Percentiles rank a stretch among this genome's conserved stretches.
phyloP scores from a whole-genome alignment of 331 rosid genomes.

The Ulmus americana region DNA sequence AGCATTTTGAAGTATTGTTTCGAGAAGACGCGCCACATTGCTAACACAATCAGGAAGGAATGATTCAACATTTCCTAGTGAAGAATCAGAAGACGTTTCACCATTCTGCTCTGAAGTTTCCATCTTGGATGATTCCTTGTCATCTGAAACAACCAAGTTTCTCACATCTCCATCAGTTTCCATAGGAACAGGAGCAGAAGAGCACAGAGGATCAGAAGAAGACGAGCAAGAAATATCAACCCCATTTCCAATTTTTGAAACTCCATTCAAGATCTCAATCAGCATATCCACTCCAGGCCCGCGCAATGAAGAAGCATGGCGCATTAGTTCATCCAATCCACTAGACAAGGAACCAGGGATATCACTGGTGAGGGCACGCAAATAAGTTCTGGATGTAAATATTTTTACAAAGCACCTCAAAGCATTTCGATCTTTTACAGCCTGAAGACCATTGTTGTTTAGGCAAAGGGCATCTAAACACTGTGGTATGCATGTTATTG shows the following conservation, averaged over 20 bases:
- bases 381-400: constrained; percentile 74
- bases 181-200: constrained; percentile 82
- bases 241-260: constrained; percentile 72
- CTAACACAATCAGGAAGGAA: constrained; percentile 81
- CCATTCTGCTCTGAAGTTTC: constrained; percentile 46
- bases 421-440: constrained; percentile 77
- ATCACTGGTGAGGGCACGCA: constrained; percentile 78
- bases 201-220: constrained; percentile 45
- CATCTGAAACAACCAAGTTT: constrained; percentile 41
- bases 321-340: constrained; percentile 94
- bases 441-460: constrained; percentile 78
- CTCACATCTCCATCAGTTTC: constrained; percentile 80
- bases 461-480: constrained; percentile 91
- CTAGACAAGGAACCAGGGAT: constrained; percentile 77
- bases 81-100: constrained; percentile 58
- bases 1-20: constrained; percentile 91
- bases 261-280: constrained; percentile 67
- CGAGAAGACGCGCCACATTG: constrained; percentile 85
- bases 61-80: constrained; percentile 50
- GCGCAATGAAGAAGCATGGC: constrained; percentile 85
- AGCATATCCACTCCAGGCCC: constrained; percentile 94
- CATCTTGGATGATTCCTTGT: constrained; percentile 47
- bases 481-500: constrained; percentile 92
- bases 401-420: constrained; percentile 88
- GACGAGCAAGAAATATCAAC: constrained; percentile 37